Evolutionary conservation across 257 asterid species (phyloP).

Genomic region (Ophiorrhiza pumila): DNA sequence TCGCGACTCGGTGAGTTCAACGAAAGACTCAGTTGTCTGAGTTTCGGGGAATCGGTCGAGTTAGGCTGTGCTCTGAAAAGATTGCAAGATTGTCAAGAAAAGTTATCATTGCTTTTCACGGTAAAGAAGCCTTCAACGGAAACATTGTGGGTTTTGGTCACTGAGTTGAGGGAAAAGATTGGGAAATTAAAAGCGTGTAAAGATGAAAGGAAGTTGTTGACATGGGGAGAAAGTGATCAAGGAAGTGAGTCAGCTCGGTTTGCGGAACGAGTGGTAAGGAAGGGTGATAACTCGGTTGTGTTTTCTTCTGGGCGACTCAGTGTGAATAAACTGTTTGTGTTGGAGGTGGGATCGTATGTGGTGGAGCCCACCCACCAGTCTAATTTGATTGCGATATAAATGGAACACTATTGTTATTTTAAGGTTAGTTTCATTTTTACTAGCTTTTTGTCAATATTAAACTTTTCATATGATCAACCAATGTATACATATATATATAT

Average conservation of each 20-base stretch:
- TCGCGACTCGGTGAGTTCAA: constrained; percentile 53
- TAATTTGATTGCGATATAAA: not conserved
- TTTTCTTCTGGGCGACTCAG: constrained; percentile 54
- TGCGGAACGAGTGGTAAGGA: constrained; percentile 6
- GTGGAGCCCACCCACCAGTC: not conserved
- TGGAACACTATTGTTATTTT: not conserved
- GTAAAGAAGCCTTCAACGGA: constrained; percentile 51
- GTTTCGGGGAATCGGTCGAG: constrained; percentile 68
- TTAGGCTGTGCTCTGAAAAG: constrained; percentile 47
- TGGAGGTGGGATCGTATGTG: not conserved
- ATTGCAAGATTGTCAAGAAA: constrained; percentile 50
- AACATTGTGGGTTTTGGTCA: constrained; percentile 44
- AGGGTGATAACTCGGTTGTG: constrained; percentile 28
- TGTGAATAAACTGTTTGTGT: constrained; percentile 12
- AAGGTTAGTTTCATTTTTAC: not conserved
- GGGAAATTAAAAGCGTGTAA: constrained; percentile 30
- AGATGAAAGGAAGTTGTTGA: constrained; percentile 33
- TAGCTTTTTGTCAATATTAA: not conserved
- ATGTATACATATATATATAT: too few relatives aligned
- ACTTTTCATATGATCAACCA: not conserved
- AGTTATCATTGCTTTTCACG: constrained; percentile 24
- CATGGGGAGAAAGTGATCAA: constrained; percentile 24
- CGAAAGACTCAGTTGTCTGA: constrained; percentile 46
- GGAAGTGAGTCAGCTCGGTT: constrained; percentile 68
- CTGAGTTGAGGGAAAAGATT: constrained; percentile 34